Evolutionary conservation across 2,329 filamentous ascomycete genomes (phyloP), one percentile per base, ranked within the genome.

Genomic region (Ascosphaera pollenicola): DNA sequence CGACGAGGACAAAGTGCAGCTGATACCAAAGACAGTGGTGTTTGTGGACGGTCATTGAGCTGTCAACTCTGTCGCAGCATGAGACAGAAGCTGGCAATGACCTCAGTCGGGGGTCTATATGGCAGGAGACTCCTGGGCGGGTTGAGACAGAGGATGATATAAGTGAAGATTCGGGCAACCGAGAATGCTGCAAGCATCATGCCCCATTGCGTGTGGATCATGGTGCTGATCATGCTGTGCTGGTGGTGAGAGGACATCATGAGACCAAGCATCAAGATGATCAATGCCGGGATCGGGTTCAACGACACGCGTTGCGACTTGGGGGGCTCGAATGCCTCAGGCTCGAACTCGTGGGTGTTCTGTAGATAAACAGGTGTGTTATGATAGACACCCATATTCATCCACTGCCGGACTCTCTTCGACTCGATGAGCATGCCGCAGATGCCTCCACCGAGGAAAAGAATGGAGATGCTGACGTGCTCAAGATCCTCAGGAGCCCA

Each of bases 171-270:
- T 36, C 87, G 73, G 17, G 83, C 75, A 42, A 91, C 66, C 0
- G 84, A 77, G 40, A 83, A 85, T 18, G 77, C 83, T 36, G 81
- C 69, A 39, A 95, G 68, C 47, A 95, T 68, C 50, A 74, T 75
- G 18, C 87, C 87, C 87, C 87, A 95, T 57, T 94, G 85, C 52
- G 77, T 77, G 60, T 95, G 87, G 37, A 95, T 70, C 81, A 89
- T 93, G 47, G 75, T 81, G 8, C 83, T 87, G 36, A 84, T 68
- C 76, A 83, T 82, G 43, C 74, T 80, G 19, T 65, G 56, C 54
- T 93, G 85, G 42, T 87, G 81, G 57, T 95, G 87, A 18, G 80
- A 83, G 51, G 78, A 78, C 87, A 95, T 95, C 80, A 93, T 89
- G 54, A 85, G 71, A 26, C 89, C 89, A 1, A 94, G 65, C 1